phyloP scores from a whole-genome alignment of 805 yeast species.

The Suhomyces sp. region DNA sequence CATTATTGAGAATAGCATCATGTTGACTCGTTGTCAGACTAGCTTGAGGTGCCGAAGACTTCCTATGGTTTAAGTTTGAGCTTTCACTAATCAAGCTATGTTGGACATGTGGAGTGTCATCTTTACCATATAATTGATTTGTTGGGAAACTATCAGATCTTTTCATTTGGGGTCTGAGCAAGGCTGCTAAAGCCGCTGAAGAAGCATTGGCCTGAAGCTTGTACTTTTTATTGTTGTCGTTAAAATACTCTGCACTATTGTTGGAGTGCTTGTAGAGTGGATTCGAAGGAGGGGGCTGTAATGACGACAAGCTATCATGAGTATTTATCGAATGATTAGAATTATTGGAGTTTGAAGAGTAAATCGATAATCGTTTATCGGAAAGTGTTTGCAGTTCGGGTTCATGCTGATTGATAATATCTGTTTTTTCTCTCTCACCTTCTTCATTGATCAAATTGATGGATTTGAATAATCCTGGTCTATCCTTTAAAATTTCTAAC shows the following conservation, averaged over 20 bases:
- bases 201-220: slow-evolving; percentile 41
- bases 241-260: slow-evolving; percentile 18
- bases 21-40: slow-evolving; percentile 1
- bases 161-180: slow-evolving; percentile 37
- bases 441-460: slow-evolving; percentile 12
- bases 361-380: slow-evolving; percentile 5
- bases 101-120: background rate
- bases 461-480: slow-evolving; percentile 50
- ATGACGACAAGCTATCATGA: background rate
- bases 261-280: slow-evolving; percentile 14
- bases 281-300: slow-evolving; percentile 8
- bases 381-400: background rate
- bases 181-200: slow-evolving; percentile 47
- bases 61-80: too few species aligned
- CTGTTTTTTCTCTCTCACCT: slow-evolving; percentile 1
- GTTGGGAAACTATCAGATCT: slow-evolving; percentile 41
- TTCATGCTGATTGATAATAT: background rate
- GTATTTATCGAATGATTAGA: slow-evolving; percentile 6
- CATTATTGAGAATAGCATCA: slow-evolving; percentile 32
- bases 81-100: background rate
- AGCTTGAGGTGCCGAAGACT: background rate
- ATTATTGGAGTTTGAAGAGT: slow-evolving; percentile 11
- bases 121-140: slow-evolving; percentile 13
- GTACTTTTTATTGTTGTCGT: slow-evolving; percentile 14
- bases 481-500: slow-evolving; percentile 65